phyloP scores from a whole-genome alignment of 345 rosid species.

The Citrus reticulata region DNA sequence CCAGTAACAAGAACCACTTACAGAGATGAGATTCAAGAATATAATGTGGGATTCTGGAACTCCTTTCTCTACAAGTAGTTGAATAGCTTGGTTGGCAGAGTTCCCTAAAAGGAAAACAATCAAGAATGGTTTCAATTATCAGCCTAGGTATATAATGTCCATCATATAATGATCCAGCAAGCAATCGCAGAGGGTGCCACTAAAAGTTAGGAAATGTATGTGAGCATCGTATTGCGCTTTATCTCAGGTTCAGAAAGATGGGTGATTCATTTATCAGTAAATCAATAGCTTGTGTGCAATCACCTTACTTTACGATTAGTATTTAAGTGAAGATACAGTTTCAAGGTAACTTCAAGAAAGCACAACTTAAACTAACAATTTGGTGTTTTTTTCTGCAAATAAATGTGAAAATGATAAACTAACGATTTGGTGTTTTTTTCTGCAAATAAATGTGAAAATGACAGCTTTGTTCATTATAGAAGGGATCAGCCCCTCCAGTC shows the following conservation, averaged over 20 bases:
- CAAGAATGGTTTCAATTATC: neutral
- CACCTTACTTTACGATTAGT: neutral
- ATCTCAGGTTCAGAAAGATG: neutral
- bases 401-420: neutral
- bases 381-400: neutral
- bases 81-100: constrained; percentile 92
- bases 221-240: neutral
- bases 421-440: neutral
- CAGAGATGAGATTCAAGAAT: constrained; percentile 91
- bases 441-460: neutral
- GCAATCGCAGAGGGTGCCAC: neutral
- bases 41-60: constrained; percentile 96
- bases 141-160: neutral
- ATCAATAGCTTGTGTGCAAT: neutral
- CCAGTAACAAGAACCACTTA: constrained; percentile 29
- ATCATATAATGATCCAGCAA: neutral
- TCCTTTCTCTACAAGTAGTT: constrained; percentile 81
- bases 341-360: neutral
- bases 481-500: neutral
- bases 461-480: neutral
- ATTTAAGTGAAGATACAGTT: neutral
- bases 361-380: neutral
- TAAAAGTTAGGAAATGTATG: neutral
- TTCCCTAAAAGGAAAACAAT: constrained; percentile 53
- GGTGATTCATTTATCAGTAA: neutral